Conservation (phyloP, 169 alveolate genomes). For the Cryptosporidium tyzzeri region DNA sequence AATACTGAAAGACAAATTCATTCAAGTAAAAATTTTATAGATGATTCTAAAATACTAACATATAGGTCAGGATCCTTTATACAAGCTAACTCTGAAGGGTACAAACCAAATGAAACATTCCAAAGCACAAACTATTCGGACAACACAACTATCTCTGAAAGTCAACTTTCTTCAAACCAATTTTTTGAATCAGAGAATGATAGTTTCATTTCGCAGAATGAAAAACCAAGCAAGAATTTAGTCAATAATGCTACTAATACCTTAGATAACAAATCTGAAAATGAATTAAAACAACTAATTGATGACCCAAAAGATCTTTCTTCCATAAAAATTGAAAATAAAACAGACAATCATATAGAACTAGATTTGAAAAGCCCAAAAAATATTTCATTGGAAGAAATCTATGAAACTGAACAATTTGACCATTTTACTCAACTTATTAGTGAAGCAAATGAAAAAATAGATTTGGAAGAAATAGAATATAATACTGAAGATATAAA, state of each 20-base stretch:
- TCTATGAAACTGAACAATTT: neutral
- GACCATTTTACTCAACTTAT: neutral
- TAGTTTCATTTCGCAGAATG: conserved; percentile 1
- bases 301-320: neutral
- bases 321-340: neutral
- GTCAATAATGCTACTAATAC: neutral
- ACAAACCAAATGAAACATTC: neutral
- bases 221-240: neutral
- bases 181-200: conserved; percentile 24
- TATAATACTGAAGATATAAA: neutral
- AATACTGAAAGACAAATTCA: neutral
- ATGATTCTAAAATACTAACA: neutral
- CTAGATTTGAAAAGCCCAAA: neutral
- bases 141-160: conserved; percentile 26
- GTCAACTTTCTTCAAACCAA: conserved; percentile 17
- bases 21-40: neutral
- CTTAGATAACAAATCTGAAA: neutral
- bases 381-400: neutral
- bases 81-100: neutral
- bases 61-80: conserved; percentile 12
- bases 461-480: neutral
- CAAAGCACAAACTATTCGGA: neutral
- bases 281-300: neutral
- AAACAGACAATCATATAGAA: neutral
- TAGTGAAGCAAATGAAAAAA: neutral